Conservation (phyloP, 2,329 filamentous ascomycete species). For the Didymella arachidicola region DNA sequence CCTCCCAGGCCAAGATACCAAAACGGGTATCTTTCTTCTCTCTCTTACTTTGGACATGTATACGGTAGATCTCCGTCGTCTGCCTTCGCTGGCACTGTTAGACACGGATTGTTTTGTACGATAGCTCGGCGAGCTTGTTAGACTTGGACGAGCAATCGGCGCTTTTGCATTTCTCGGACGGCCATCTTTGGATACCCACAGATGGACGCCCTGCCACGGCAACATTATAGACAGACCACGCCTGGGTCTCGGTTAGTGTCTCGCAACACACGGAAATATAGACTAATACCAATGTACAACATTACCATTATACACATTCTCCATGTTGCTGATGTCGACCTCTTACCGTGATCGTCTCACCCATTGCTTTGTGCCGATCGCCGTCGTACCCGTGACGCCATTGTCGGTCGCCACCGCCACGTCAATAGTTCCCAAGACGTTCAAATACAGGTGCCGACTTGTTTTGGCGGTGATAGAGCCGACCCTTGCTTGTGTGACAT, state of each 20-base stretch:
- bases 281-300: slow-evolving; percentile 49
- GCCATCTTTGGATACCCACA: slow-evolving; percentile 31
- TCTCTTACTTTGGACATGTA: slow-evolving; percentile 36
- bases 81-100: slow-evolving; percentile 44
- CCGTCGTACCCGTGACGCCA: slow-evolving; percentile 40
- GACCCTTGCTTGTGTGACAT: slow-evolving; percentile 49
- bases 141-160: slow-evolving; percentile 43
- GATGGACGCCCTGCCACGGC: slow-evolving; percentile 31
- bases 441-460: slow-evolving; percentile 32
- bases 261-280: slow-evolving; percentile 46
- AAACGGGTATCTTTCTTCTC: slow-evolving; percentile 43
- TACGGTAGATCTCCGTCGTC: slow-evolving; percentile 44
- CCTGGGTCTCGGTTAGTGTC: slow-evolving; percentile 46
- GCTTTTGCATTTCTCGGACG: slow-evolving; percentile 45
- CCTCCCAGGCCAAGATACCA: slow-evolving; percentile 52
- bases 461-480: slow-evolving; percentile 31
- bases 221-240: slow-evolving; percentile 39
- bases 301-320: slow-evolving; percentile 21
- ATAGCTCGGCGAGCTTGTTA: slow-evolving; percentile 44
- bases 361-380: slow-evolving; percentile 22
- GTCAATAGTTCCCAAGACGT: slow-evolving; percentile 29
- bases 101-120: slow-evolving; percentile 45
- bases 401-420: slow-evolving; percentile 32
- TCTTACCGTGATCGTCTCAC: slow-evolving; percentile 22
- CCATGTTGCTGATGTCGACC: slow-evolving; percentile 6